Conservation (phyloP, 1,284 basidiomycete genomes). For the Trichosporon coremiiforme region DNA sequence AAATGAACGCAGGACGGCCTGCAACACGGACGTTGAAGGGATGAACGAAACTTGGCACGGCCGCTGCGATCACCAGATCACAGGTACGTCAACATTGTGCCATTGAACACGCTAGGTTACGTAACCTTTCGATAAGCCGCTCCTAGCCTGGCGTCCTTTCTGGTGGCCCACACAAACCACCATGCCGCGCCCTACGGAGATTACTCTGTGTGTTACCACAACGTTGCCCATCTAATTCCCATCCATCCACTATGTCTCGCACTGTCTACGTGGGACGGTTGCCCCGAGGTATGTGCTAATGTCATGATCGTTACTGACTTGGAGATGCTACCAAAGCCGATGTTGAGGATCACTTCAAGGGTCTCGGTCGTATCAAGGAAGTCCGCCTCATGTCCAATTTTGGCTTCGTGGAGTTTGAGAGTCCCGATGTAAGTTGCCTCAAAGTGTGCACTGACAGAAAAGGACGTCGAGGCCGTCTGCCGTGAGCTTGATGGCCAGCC, state of each 20-base stretch:
- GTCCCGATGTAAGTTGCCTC: constrained; percentile 65
- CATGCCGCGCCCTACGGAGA: background rate
- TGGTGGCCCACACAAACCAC: constrained; percentile 8
- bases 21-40: background rate
- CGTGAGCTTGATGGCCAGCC: constrained; percentile 79
- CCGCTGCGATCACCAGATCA: background rate
- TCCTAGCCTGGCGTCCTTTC: background rate
- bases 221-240: background rate
- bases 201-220: constrained; percentile 1
- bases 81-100: constrained; percentile 12
- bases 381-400: constrained; percentile 94
- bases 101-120: background rate
- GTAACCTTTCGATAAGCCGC: background rate
- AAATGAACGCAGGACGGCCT: background rate
- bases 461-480: constrained; percentile 89
- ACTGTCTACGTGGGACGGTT: constrained; percentile 53
- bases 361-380: constrained; percentile 81
- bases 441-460: constrained; percentile 50
- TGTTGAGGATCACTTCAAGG: constrained; percentile 69
- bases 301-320: background rate
- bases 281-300: constrained; percentile 42
- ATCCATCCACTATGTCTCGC: constrained; percentile 25
- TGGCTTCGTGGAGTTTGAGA: constrained; percentile 93
- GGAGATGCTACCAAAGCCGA: constrained; percentile 42
- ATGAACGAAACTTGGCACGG: background rate